Conservation (phyloP, 179 eudicot genomes). For the Nepenthes alata region DNA sequence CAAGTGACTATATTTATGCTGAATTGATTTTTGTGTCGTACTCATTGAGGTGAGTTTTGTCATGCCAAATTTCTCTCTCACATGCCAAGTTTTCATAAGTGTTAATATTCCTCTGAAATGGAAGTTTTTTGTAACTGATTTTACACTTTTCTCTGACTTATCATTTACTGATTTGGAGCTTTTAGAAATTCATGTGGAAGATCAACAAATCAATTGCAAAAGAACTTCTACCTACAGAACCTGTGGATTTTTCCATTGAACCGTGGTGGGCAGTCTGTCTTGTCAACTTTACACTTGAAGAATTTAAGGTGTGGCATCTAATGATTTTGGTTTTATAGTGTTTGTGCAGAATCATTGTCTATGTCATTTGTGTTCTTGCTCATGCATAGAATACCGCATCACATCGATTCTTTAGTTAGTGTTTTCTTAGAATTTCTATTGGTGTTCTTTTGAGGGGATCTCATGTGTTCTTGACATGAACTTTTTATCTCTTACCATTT, state of each 20-base stretch:
- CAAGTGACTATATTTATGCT: too few relatives aligned
- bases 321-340: neutral
- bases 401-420: neutral
- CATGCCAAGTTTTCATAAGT: neutral
- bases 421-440: neutral
- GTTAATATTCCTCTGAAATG: neutral
- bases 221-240: slow-evolving; percentile 80
- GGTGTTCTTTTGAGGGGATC: neutral
- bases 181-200: slow-evolving; percentile 99
- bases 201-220: slow-evolving; percentile 94
- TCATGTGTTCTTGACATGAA: neutral
- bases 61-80: neutral
- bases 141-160: slow-evolving; percentile 10
- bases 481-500: slow-evolving; percentile 3
- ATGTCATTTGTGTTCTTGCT: too few relatives aligned
- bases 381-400: too few relatives aligned
- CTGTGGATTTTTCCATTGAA: slow-evolving; percentile 78
- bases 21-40: too few relatives aligned
- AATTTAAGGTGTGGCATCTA: slow-evolving; percentile 65
- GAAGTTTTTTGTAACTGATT: neutral
- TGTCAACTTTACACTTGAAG: slow-evolving; percentile 93
- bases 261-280: slow-evolving; percentile 99
- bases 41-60: too few relatives aligned
- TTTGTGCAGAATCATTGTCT: slow-evolving; percentile 1
- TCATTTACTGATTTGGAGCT: slow-evolving; percentile 26